Evolutionary conservation across 768 basidiomycete genomes (phyloP), one percentile per base, ranked within the genome.

Genomic region (Hypsizygus marmoreus): DNA sequence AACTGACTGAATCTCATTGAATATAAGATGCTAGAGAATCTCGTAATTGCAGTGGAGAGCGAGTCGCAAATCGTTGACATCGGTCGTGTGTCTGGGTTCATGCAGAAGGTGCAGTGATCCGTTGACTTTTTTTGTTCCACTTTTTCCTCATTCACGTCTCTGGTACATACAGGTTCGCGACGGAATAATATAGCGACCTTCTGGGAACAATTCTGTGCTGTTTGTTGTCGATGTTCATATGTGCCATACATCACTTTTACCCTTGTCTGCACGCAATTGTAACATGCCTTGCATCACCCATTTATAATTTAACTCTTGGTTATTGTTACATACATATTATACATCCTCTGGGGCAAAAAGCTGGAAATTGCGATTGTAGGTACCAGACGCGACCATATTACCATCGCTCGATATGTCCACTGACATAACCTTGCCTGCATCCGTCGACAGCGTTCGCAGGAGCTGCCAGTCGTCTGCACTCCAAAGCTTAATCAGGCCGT

Each of bases 391-490:
- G 33, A 97, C 77, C 61, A 91, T 76, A 57, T 82, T 84, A 10
- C 85, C 91, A 63, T 95, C 91, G 43, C 76, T 76, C 20, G 86
- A 83, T 16, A 98, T 76, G 63, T 99, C 97, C 8, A 97, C 94
- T 6, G 90, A 91, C 97, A 98, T 99, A 49, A 97, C 95, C 67
- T 97, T 98, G n/a, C 95, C 93, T 20, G 88, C 86, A 61, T 98
- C 95, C 16, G 93, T 95, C 40, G 92, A 84, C 47, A 99, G 74
- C 33, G 88, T 88, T 51, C 86, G 80, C 40, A 97, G 76, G 33
- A 95, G 71, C 58, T 92, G 93, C 97, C 97, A 99, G 60, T 99
- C 97, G 62, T 98, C 97, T 36, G 95, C 91, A 59, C 87, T 91
- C 97, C 97, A 99, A 44, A 99, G 60, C 65, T 97, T 94, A 61